A percentile compares a stretch with the other conserved stretches of the same genome.
These are phyloP conservation scores for Globisporangium mamillatum DNA, from an alignment of 352 stramenopile species.

Conservation along the genomic window DNA sequence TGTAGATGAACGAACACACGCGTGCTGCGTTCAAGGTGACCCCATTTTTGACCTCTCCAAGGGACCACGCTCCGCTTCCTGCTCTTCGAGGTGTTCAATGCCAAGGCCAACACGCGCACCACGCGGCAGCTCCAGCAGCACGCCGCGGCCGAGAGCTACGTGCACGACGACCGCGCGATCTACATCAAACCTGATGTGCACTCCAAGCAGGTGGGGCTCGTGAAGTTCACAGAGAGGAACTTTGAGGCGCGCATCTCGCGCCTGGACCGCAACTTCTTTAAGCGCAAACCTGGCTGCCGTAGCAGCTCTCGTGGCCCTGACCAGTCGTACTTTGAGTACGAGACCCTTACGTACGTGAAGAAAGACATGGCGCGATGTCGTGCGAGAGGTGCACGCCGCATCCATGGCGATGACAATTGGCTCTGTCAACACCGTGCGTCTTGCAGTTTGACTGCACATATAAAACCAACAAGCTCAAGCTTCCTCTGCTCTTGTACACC, in stretches of 20 bases:
- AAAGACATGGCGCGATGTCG: conserved; percentile 33
- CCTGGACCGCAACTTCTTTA: conserved; percentile 78
- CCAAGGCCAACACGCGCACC: conserved; percentile 61
- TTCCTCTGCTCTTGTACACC: too few species aligned
- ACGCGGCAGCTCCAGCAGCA: conserved; percentile 43
- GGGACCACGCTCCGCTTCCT: conserved; percentile 56
- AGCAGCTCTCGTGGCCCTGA: conserved; percentile 9
- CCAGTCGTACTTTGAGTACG: conserved; percentile 49
- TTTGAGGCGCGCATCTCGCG: conserved; percentile 69
- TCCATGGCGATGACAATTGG: neutral
- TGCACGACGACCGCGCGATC: conserved; percentile 61
- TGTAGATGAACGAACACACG: neutral
- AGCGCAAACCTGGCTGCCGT: conserved; percentile 40
- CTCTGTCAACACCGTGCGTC: neutral
- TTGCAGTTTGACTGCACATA: too few species aligned
- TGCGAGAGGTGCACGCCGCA: neutral
- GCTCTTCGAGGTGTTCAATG: conserved; percentile 65
- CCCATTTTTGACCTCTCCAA: neutral
- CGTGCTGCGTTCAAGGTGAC: neutral
- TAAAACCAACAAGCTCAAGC: too few species aligned
- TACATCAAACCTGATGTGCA: conserved; percentile 76
- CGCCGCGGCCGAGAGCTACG: conserved; percentile 36
- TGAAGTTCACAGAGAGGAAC: conserved; percentile 58
- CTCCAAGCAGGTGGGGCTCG: conserved; percentile 80
- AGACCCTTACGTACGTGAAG: conserved; percentile 71